phyloP scores from a whole-genome alignment of 1,284 basidiomycete genomes.

The Wallemia mellicola region DNA sequence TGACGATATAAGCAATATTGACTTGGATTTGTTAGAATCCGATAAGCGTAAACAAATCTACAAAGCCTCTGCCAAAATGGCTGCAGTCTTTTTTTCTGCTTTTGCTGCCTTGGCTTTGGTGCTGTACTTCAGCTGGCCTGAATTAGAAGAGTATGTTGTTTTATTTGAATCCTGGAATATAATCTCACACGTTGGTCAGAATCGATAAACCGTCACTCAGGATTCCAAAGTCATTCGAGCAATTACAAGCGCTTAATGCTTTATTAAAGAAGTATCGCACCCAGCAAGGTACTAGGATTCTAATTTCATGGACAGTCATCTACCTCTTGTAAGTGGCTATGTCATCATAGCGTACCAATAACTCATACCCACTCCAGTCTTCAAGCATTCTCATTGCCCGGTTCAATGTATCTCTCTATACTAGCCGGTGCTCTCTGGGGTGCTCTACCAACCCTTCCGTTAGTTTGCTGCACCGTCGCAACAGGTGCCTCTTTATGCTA shows the following conservation, averaged over 20 bases:
- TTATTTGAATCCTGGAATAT: not conserved
- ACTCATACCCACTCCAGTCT: too few species aligned
- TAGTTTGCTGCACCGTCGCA: conserved; percentile 77
- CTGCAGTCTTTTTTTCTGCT: conserved; percentile 37
- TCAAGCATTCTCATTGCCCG: conserved; percentile 85
- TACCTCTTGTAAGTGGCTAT: conserved; percentile 64
- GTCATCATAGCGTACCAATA: too few species aligned
- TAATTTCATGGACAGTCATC: conserved; percentile 52
- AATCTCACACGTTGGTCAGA: conserved; percentile 16
- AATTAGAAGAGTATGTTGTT: conserved; percentile 35
- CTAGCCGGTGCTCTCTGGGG: conserved; percentile 90
- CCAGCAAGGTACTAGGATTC: conserved; percentile 46
- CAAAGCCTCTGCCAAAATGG: conserved; percentile 52
- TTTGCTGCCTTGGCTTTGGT: conserved; percentile 36
- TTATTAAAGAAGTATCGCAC: conserved; percentile 66
- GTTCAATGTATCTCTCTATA: conserved; percentile 94
- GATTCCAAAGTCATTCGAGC: conserved; percentile 50
- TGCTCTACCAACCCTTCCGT: conserved; percentile 51
- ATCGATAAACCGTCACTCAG: conserved; percentile 39
- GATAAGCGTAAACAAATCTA: conserved; percentile 26
- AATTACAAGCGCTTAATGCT: conserved; percentile 46
- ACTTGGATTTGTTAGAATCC: not conserved
- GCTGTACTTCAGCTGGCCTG: conserved; percentile 47
- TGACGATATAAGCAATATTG: not conserved
- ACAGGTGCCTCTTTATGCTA: conserved; percentile 79